Percentiles rank a stretch among this genome's conserved stretches.
Conservation (phyloP, 805 yeast species). For the Pichia pseudocactophila region DNA sequence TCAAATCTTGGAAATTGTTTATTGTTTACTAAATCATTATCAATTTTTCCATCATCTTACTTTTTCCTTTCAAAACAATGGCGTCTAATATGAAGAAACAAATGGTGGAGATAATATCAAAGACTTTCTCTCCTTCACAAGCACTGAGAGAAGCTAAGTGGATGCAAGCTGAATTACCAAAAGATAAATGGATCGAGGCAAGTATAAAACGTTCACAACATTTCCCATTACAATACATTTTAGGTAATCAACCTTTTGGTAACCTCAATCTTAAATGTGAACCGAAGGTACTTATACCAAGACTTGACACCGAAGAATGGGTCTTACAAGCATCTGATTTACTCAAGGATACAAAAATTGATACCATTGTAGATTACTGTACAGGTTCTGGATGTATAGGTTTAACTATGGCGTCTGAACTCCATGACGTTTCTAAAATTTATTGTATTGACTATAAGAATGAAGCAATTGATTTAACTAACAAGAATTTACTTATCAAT, state of each 20-base stretch:
- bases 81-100: background rate
- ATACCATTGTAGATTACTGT: slow-evolving; percentile 54
- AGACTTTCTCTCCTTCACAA: slow-evolving; percentile 17
- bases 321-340: slow-evolving; percentile 32
- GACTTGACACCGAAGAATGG: slow-evolving; percentile 98
- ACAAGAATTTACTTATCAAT: slow-evolving; percentile 30
- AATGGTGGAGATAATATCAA: slow-evolving; percentile 2
- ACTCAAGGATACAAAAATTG: slow-evolving; percentile 1
- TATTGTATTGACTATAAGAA: slow-evolving; percentile 50
- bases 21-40: too few species aligned
- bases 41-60: too few species aligned
- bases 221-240: slow-evolving; percentile 76
- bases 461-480: slow-evolving; percentile 43
- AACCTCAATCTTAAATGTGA: slow-evolving; percentile 48
- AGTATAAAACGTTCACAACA: slow-evolving; percentile 40
- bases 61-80: background rate
- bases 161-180: slow-evolving; percentile 52
- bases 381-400: slow-evolving; percentile 89
- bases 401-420: slow-evolving; percentile 33
- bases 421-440: slow-evolving; percentile 14
- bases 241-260: slow-evolving; percentile 87
- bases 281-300: slow-evolving; percentile 70
- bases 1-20: too few species aligned
- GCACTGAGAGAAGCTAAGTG: slow-evolving; percentile 57
- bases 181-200: slow-evolving; percentile 40